Evolutionary conservation across 1,284 basidiomycete genomes (phyloP).

Genomic region (Leccinum cinnamomeum): DNA sequence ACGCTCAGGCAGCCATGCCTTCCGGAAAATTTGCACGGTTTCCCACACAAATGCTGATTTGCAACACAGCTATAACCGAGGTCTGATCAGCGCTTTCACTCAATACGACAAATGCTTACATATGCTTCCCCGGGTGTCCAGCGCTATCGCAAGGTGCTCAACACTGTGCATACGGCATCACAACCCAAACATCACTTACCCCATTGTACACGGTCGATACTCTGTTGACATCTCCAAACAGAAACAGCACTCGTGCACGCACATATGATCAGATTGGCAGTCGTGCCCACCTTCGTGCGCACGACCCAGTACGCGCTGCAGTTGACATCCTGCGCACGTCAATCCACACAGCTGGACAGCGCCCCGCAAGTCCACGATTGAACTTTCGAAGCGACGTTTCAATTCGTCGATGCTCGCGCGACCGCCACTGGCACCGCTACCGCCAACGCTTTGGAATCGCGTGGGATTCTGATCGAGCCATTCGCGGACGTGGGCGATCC

Average conservation of each 20-base stretch:
- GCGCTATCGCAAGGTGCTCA: constrained; percentile 39
- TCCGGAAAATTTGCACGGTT: constrained; percentile 42
- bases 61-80: constrained; percentile 43
- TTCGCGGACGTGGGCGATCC: constrained; percentile 45
- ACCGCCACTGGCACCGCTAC: constrained; percentile 1
- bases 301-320: constrained; percentile 46
- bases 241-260: constrained; percentile 45
- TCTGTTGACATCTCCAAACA: constrained; percentile 36
- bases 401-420: constrained; percentile 49
- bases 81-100: background rate
- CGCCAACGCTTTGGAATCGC: constrained; percentile 40
- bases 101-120: constrained; percentile 36
- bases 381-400: constrained; percentile 43
- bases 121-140: constrained; percentile 54
- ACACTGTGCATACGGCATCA: background rate
- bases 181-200: constrained; percentile 35
- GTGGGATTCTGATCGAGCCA: constrained; percentile 53
- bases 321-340: constrained; percentile 47
- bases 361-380: constrained; percentile 44
- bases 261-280: constrained; percentile 51
- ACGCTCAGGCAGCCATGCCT: constrained; percentile 47
- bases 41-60: constrained; percentile 52
- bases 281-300: constrained; percentile 48
- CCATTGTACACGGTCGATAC: constrained; percentile 41
- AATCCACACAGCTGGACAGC: constrained; percentile 50